Conservation (phyloP, 495 filamentous ascomycete genomes). For the Aspergillus sclerotiicarbonarius region DNA sequence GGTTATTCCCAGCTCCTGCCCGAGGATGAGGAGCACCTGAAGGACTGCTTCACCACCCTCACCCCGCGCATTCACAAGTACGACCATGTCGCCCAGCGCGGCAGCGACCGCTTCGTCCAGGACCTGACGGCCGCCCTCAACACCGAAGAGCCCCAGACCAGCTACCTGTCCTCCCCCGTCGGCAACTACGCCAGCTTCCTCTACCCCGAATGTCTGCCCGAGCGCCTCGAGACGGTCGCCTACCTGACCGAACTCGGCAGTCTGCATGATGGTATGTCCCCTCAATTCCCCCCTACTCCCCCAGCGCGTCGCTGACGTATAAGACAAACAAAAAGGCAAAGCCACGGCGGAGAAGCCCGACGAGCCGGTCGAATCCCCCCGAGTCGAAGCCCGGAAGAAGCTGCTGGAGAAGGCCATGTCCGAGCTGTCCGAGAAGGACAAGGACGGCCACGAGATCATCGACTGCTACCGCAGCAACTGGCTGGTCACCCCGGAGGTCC, state of each 20-base stretch:
- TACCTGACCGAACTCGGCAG: conserved; percentile 46
- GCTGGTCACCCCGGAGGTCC: conserved; percentile 12
- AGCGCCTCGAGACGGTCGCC: conserved; percentile 38
- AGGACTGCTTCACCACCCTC: conserved; percentile 15
- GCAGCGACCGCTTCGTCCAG: conserved; percentile 15
- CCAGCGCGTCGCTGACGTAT: background rate
- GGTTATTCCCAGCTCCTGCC: conserved; percentile 11
- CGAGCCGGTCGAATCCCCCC: conserved; percentile 10
- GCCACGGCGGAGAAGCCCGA: conserved; percentile 7
- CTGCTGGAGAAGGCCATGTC: conserved; percentile 14
- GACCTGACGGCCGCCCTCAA: conserved; percentile 12
- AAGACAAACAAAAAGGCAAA: conserved; percentile 11
- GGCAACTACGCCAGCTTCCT: conserved; percentile 18
- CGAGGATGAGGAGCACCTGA: conserved; percentile 1
- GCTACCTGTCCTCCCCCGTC: conserved; percentile 14
- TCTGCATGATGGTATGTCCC: conserved; percentile 38
- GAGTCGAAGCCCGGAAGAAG: conserved; percentile 8
- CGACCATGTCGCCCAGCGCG: conserved; percentile 16
- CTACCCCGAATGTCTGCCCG: conserved; percentile 39
- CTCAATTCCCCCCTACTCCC: background rate
- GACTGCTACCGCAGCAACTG: conserved; percentile 19
- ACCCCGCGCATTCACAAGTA: conserved; percentile 13
- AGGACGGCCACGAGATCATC: conserved; percentile 17
- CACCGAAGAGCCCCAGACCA: conserved; percentile 2
- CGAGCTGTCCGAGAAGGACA: conserved; percentile 14